Percentiles rank a stretch among this genome's conserved stretches.
Evolutionary conservation across 257 asterid species (phyloP).

Genomic region (Linderniella brevidens): DNA sequence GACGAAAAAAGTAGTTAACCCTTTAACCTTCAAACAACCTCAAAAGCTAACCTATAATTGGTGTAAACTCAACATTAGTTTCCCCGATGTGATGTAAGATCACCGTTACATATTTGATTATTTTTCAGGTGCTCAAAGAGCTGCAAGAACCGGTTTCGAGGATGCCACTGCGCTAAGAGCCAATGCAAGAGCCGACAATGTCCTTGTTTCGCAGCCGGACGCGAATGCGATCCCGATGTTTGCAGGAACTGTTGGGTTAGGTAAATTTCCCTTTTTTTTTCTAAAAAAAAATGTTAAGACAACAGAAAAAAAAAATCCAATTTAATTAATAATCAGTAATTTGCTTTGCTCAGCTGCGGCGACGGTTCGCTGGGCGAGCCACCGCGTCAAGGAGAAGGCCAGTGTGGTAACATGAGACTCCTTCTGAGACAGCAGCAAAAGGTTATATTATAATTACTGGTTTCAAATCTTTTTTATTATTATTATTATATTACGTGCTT

Average conservation of each 20-base stretch:
- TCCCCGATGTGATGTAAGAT: too few species aligned
- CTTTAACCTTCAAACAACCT: too few species aligned
- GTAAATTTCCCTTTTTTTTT: slow-evolving; percentile 16
- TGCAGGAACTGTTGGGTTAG: slow-evolving; percentile 98
- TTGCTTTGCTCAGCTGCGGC: slow-evolving; percentile 51
- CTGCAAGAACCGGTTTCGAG: slow-evolving; percentile 95
- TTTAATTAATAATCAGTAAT: not conserved
- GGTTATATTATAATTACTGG: too few species aligned
- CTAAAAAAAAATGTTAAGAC: too few species aligned
- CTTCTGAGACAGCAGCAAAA: slow-evolving; percentile 86
- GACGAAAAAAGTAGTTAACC: too few species aligned
- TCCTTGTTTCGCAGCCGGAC: slow-evolving; percentile 98
- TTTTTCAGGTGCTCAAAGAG: slow-evolving; percentile 70
- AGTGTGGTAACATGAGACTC: slow-evolving; percentile 90
- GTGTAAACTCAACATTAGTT: too few species aligned
- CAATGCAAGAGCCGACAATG: slow-evolving; percentile 99
- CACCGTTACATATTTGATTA: not conserved
- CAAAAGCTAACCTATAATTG: too few species aligned
- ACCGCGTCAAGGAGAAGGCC: slow-evolving; percentile 75
- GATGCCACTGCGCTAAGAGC: slow-evolving; percentile 98
- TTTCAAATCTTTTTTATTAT: slow-evolving; percentile 12
- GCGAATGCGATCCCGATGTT: slow-evolving; percentile 98
- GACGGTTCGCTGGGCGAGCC: slow-evolving; percentile 73
- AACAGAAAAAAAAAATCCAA: too few species aligned
- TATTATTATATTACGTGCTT: slow-evolving; percentile 3